Evolutionary conservation across 768 basidiomycete species (phyloP).

Genomic region (Lentinula sp.): DNA sequence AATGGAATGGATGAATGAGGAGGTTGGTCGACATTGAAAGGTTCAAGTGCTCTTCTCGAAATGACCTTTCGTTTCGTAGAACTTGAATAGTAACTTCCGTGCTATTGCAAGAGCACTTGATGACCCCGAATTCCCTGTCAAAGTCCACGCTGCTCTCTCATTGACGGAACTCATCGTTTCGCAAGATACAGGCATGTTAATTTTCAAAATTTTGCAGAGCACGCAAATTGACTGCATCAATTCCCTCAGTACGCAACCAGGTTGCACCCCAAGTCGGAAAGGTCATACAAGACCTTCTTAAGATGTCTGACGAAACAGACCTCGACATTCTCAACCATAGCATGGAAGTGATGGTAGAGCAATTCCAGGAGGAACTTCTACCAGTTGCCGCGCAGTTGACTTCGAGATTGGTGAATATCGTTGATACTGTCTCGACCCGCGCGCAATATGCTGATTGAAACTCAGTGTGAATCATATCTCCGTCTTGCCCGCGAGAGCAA

Average conservation of each 20-base stretch:
- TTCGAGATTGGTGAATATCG: conserved; percentile 56
- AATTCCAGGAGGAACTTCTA: conserved; percentile 77
- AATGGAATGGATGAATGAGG: conserved; percentile 59
- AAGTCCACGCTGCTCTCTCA: conserved; percentile 77
- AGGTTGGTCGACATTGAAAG: conserved; percentile 34
- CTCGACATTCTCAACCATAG: conserved; percentile 76
- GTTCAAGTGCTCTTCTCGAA: background rate
- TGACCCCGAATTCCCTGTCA: conserved; percentile 76
- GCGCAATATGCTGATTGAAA: background rate
- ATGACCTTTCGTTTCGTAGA: conserved; percentile 27
- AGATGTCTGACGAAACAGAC: conserved; percentile 88
- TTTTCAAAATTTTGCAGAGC: background rate
- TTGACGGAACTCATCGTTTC: conserved; percentile 68
- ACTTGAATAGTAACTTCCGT: conserved; percentile 57
- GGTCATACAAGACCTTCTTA: conserved; percentile 86
- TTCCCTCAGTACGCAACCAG: conserved; percentile 50
- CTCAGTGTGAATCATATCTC: conserved; percentile 75
- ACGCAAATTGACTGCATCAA: background rate
- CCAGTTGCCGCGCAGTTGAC: conserved; percentile 82
- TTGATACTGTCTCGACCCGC: background rate
- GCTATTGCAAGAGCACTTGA: conserved; percentile 65
- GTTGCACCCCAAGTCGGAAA: conserved; percentile 78
- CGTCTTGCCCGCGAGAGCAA: conserved; percentile 67
- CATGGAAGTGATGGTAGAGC: conserved; percentile 84
- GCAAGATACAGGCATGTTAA: conserved; percentile 53